phyloP scores from a whole-genome alignment of 1,139 yeast species.

The Suhomyces atakaporum region DNA sequence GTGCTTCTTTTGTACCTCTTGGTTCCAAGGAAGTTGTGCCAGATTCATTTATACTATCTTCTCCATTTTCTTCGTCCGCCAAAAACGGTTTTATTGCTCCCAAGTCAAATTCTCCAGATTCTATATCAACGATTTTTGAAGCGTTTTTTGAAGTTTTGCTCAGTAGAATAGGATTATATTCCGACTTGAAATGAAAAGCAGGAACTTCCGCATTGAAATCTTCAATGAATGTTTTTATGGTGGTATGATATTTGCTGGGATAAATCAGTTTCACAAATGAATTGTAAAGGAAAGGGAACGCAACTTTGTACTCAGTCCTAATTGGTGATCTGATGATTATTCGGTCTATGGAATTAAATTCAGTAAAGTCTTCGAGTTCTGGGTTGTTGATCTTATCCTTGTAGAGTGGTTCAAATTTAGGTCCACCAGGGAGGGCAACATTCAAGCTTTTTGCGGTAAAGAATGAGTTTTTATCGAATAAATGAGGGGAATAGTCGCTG shows the following conservation, averaged over 20 bases:
- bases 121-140: conserved; percentile 14
- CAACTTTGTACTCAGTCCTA: conserved; percentile 81
- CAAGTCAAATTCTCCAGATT: conserved; percentile 14
- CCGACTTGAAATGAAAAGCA: conserved; percentile 56
- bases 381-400: conserved; percentile 59
- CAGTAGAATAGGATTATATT: conserved; percentile 56
- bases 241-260: conserved; percentile 62
- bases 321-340: conserved; percentile 77
- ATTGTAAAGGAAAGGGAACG: conserved; percentile 83
- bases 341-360: conserved; percentile 85
- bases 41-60: not conserved
- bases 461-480: conserved; percentile 77
- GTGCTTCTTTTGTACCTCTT: conserved; percentile 53
- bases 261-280: conserved; percentile 70
- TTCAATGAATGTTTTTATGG: conserved; percentile 50
- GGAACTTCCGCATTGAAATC: conserved; percentile 51
- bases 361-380: conserved; percentile 77
- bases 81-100: conserved; percentile 17
- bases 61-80: conserved; percentile 7
- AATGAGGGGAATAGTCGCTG: conserved; percentile 50
- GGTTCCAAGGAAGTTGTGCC: conserved; percentile 24
- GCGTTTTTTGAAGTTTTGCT: conserved; percentile 33
- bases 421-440: conserved; percentile 91
- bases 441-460: conserved; percentile 90
- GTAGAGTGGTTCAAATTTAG: conserved; percentile 89